Conservation (phyloP, 1,284 basidiomycete genomes). For the Pseudomicrostroma phylloplanum region DNA sequence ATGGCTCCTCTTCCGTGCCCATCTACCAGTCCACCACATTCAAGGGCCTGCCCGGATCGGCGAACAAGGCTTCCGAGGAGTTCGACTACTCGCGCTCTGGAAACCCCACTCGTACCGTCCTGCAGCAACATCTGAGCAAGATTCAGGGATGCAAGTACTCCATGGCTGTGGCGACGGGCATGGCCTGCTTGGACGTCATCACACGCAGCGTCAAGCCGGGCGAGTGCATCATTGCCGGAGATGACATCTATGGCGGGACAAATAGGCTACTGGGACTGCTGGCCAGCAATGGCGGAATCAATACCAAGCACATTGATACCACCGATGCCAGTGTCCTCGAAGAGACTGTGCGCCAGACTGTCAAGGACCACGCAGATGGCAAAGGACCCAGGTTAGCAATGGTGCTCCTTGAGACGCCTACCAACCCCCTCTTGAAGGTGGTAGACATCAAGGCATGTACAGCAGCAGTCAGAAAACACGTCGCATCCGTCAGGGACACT, state of each 20-base stretch:
- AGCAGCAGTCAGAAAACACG: background rate
- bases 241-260: slow-evolving; percentile 96
- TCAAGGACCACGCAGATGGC: slow-evolving; percentile 23
- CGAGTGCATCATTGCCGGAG: slow-evolving; percentile 88
- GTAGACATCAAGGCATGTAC: slow-evolving; percentile 66
- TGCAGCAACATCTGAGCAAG: slow-evolving; percentile 47
- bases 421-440: slow-evolving; percentile 94
- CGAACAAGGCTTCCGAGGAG: slow-evolving; percentile 44
- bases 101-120: slow-evolving; percentile 74
- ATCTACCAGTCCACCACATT: slow-evolving; percentile 98
- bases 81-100: slow-evolving; percentile 87
- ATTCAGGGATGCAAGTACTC: slow-evolving; percentile 60
- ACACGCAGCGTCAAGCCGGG: slow-evolving; percentile 87
- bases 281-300: slow-evolving; percentile 76
- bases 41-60: slow-evolving; percentile 83
- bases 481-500: background rate
- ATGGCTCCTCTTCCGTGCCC: slow-evolving; percentile 85
- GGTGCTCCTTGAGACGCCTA: slow-evolving; percentile 83
- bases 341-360: slow-evolving; percentile 30
- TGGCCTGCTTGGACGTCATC: slow-evolving; percentile 96
- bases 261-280: slow-evolving; percentile 92
- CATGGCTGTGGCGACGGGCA: slow-evolving; percentile 88
- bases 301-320: slow-evolving; percentile 89
- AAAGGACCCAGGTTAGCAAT: slow-evolving; percentile 22
- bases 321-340: slow-evolving; percentile 60